Conservation (phyloP, 2,329 filamentous ascomycete species). For the Talaromyces funiculosus region DNA sequence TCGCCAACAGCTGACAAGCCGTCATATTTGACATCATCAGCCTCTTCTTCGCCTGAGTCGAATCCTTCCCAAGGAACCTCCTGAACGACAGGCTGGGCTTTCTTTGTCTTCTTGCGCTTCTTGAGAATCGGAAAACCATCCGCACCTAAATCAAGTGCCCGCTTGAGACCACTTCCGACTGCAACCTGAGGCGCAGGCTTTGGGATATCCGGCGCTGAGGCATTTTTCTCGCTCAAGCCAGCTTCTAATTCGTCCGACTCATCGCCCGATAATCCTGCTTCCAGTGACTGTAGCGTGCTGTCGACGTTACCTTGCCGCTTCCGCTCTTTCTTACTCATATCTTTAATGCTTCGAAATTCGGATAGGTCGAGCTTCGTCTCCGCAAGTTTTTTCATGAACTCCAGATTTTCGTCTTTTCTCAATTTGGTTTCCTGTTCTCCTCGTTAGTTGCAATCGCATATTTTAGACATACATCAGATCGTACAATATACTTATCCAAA, state of each 20-base stretch:
- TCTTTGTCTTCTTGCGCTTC: slow-evolving; percentile 68
- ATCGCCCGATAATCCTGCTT: slow-evolving; percentile 30
- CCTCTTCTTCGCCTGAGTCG: slow-evolving; percentile 37
- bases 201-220: slow-evolving; percentile 29
- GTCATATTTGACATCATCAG: slow-evolving; percentile 29
- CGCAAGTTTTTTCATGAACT: slow-evolving; percentile 76
- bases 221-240: slow-evolving; percentile 16
- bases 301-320: slow-evolving; percentile 25
- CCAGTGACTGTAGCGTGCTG: slow-evolving; percentile 53
- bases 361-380: slow-evolving; percentile 74
- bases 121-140: slow-evolving; percentile 75
- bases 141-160: slow-evolving; percentile 73
- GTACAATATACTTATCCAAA: slow-evolving; percentile 62
- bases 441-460: neutral
- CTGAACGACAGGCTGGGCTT: slow-evolving; percentile 31
- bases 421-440: slow-evolving; percentile 71
- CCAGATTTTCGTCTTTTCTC: slow-evolving; percentile 85
- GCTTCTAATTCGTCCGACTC: slow-evolving; percentile 27
- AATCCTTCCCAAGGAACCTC: slow-evolving; percentile 46
- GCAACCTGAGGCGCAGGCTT: slow-evolving; percentile 47
- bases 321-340: slow-evolving; percentile 56
- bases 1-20: neutral
- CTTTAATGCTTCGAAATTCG: slow-evolving; percentile 70
- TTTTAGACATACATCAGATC: slow-evolving; percentile 20
- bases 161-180: slow-evolving; percentile 73